phyloP scores from a whole-genome alignment of 768 basidiomycete genomes.

The Fomitopsis serialis region DNA sequence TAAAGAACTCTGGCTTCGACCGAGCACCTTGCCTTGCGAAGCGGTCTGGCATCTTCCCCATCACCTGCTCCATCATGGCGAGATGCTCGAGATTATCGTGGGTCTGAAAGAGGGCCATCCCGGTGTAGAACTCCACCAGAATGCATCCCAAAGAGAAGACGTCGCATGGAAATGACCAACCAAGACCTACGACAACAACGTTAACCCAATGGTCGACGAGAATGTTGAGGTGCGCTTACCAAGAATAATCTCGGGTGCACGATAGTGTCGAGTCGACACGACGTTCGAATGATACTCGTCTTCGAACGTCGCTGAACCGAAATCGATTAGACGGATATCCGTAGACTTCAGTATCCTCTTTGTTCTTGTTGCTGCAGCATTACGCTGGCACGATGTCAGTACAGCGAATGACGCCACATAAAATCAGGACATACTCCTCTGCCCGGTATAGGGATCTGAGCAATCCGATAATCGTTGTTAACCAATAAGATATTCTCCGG shows the following conservation, averaged over 20 bases:
- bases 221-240: conserved; percentile 44
- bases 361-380: conserved; percentile 54
- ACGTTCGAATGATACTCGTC: conserved; percentile 98
- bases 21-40: conserved; percentile 72
- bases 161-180: conserved; percentile 98
- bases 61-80: conserved; percentile 99
- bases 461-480: conserved; percentile 66
- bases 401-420: conserved; percentile 10
- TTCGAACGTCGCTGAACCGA: conserved; percentile 97
- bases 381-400: conserved; percentile 39
- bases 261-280: conserved; percentile 96
- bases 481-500: conserved; percentile 98
- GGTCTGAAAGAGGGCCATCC: conserved; percentile 97
- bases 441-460: conserved; percentile 54
- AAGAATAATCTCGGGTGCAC: conserved; percentile 97
- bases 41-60: conserved; percentile 94
- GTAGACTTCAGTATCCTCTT: conserved; percentile 83
- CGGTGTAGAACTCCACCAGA: conserved; percentile 97
- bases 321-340: conserved; percentile 95
- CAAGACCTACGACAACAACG: conserved; percentile 56
- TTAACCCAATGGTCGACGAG: conserved; percentile 1
- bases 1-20: conserved; percentile 92
- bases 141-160: conserved; percentile 98
- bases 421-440: conserved; percentile 46
- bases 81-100: conserved; percentile 99